These are phyloP conservation scores for Thermothelomyces thermophilus DNA, from an alignment of 2,329 filamentous ascomycete genomes.

Conservation along the genomic window DNA sequence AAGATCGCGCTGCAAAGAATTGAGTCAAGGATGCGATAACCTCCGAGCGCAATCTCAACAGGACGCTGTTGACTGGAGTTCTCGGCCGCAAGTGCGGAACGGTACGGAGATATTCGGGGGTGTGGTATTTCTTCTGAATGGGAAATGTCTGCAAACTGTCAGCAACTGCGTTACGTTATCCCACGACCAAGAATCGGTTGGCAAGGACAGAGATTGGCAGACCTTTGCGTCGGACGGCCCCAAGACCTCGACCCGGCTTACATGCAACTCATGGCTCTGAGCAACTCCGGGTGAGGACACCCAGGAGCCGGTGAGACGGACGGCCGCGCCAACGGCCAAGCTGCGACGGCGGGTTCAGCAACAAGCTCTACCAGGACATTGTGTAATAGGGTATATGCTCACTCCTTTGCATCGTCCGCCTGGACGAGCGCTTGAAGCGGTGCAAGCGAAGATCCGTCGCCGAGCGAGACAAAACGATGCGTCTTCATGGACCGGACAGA, in stretches of 20 bases:
- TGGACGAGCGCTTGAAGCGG: conserved; percentile 75
- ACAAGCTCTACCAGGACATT: conserved; percentile 23
- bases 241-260: conserved; percentile 60
- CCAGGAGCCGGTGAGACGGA: conserved; percentile 74
- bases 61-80: conserved; percentile 69
- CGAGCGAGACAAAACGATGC: conserved; percentile 74
- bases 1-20: conserved; percentile 66
- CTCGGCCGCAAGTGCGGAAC: conserved; percentile 82
- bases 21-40: conserved; percentile 64
- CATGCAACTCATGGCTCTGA: conserved; percentile 76
- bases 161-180: not conserved
- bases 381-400: conserved; percentile 30
- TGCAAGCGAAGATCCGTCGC: conserved; percentile 77
- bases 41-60: conserved; percentile 78
- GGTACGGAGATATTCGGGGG: conserved; percentile 77
- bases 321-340: conserved; percentile 72
- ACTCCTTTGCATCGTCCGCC: conserved; percentile 66
- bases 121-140: conserved; percentile 94
- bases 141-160: conserved; percentile 63
- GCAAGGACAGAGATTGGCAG: conserved; percentile 22
- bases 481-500: conserved; percentile 83
- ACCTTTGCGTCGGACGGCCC: conserved; percentile 76
- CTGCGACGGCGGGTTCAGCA: conserved; percentile 42
- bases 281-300: conserved; percentile 58
- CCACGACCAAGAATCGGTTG: not conserved